These are phyloP conservation scores for Nitzschia palea DNA, from an alignment of 108 stramenopile genomes.

Conservation along the genomic window DNA sequence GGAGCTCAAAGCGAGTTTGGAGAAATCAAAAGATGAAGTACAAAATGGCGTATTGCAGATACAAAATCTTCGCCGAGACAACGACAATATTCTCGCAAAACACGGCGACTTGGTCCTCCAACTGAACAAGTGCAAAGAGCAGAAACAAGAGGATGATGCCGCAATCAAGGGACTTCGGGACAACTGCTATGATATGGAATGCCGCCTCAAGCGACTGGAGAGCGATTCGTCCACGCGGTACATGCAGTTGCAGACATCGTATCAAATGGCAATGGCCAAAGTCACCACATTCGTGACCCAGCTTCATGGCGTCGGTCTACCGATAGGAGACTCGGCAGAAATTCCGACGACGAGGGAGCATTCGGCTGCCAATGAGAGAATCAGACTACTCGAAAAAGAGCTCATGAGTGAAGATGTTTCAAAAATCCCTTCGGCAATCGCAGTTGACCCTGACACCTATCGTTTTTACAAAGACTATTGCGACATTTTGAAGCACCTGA, in stretches of 20 bases:
- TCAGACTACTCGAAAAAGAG: background rate
- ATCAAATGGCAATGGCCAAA: slow-evolving; percentile 1
- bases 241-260: background rate
- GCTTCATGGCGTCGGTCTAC: background rate
- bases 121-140: background rate
- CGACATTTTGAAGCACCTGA: background rate
- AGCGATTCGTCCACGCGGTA: background rate
- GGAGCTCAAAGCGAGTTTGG: background rate
- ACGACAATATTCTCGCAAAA: background rate
- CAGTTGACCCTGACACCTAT: background rate
- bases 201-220: background rate
- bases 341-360: background rate
- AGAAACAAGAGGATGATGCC: background rate
- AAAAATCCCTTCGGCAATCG: background rate
- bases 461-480: background rate
- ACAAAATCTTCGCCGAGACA: slow-evolving; percentile 8
- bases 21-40: slow-evolving; percentile 4
- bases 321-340: background rate
- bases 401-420: background rate
- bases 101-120: background rate
- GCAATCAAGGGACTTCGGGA: background rate
- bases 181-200: slow-evolving; percentile 9
- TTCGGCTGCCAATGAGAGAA: background rate
- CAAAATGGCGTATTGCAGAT: background rate
- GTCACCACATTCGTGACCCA: background rate